Percentiles rank a stretch among this genome's conserved stretches.
phyloP scores from a whole-genome alignment of 495 filamentous ascomycete species.

The Jackrogersella minutella region DNA sequence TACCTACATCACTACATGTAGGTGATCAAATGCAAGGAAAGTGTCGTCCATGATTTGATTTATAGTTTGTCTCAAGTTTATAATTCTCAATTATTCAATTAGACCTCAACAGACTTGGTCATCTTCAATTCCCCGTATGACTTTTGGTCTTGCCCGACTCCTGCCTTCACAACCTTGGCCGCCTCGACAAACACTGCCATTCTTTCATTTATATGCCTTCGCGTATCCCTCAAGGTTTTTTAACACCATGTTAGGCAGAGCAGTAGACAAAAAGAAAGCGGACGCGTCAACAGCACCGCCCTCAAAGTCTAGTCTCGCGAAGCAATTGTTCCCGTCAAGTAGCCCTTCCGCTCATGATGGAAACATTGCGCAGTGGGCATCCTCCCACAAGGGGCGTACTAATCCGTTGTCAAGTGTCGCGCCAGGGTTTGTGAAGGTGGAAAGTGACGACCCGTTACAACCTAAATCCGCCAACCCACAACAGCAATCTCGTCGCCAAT shows the following conservation, averaged over 20 bases:
- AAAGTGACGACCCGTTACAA: conserved; percentile 24
- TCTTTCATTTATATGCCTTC: conserved; percentile 20
- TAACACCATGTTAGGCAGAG: conserved; percentile 51
- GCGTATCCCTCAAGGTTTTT: conserved; percentile 21
- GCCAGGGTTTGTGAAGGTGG: conserved; percentile 34
- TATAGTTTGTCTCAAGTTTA: neutral
- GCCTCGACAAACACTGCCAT: conserved; percentile 26
- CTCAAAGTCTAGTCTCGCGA: conserved; percentile 46
- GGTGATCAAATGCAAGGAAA: neutral
- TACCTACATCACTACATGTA: too few relatives aligned
- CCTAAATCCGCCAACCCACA: conserved; percentile 31
- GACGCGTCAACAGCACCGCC: conserved; percentile 27
- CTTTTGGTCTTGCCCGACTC: conserved; percentile 35
- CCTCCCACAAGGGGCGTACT: conserved; percentile 41
- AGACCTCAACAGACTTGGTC: neutral
- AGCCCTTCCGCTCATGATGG: conserved; percentile 51
- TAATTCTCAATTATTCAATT: too few relatives aligned
- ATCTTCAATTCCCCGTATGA: conserved; percentile 38
- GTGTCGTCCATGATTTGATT: neutral
- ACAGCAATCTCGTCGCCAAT: conserved; percentile 23
- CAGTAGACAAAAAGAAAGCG: conserved; percentile 45
- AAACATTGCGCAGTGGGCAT: conserved; percentile 45
- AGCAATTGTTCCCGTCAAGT: conserved; percentile 60
- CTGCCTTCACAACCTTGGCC: conserved; percentile 34
- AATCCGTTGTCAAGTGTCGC: conserved; percentile 32